Base-by-base conservation (phyloP, 805 yeast genomes). In the Kluyveromyces wickerhamii region DNA sequence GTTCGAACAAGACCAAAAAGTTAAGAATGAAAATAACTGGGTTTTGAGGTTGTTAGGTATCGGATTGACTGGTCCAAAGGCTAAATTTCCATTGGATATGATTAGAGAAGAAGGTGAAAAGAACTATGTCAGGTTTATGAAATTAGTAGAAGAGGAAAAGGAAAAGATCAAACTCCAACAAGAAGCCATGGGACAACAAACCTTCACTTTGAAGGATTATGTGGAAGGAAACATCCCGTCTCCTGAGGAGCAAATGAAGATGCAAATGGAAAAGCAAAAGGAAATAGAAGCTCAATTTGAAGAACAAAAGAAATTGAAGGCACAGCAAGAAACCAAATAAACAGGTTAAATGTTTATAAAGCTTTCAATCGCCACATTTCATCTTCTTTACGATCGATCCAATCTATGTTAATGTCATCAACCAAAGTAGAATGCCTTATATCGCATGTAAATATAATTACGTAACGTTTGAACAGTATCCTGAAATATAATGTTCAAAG, bases 21-120 rank as follows among this genome's bases (percentile, higher is more conserved):
- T 50, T 34, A 66, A 57, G 46, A 63, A 58, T 39, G 58, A 54
- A 51, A 66, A 63, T 21, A 69, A 67, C 59, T 71, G 77, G 62
- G 65, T 78, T 27, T 72, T 79, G 33, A 63, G 68, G 31, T 53
- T 83, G 40, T 64, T 87, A 37, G 95, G 95, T 27, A 61, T 78
- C 27, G 49, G 63, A 2, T 34, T 51, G 17, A 29, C 42, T 32
- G 40, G 42, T 7, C 29, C 41, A 9, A 62, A 66, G 38, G 59
- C 63, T 30, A 74, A 64, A 37, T 65, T 65, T 50, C 95, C 95
- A 20, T 71, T 87, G 57, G 98, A 89, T 62, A 57, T 76, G 37
- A 77, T 88, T 46, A 81, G 96, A 57, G 94, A 86, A 56, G 89
- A 84, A 56, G 96, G 95, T 49, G 95, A 86, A 62, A 74, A 77